Conservation (phyloP, 352 stramenopile genomes). For the Pythium brassicae region DNA sequence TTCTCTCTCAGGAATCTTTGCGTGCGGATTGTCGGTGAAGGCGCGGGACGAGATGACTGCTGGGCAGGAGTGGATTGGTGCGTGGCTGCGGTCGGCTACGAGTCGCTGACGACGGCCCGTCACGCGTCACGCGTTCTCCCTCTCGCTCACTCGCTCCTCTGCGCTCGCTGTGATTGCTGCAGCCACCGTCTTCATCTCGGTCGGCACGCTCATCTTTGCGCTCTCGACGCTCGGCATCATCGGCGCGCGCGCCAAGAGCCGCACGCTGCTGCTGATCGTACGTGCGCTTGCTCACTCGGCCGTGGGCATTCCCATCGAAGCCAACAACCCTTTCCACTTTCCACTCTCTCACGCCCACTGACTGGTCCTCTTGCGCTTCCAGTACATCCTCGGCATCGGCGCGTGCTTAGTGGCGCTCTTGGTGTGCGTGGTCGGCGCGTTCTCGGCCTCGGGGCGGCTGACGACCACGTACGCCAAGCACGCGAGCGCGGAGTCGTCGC, state of each 20-base stretch:
- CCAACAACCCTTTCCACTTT: too few species aligned
- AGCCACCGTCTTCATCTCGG: slow-evolving; percentile 70
- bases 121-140: too few species aligned
- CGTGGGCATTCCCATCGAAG: not conserved
- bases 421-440: slow-evolving; percentile 58
- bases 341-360: not conserved
- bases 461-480: slow-evolving; percentile 45
- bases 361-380: slow-evolving; percentile 4
- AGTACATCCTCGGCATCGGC: slow-evolving; percentile 76
- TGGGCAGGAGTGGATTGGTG: slow-evolving; percentile 75
- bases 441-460: slow-evolving; percentile 60
- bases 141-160: not conserved
- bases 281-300: slow-evolving; percentile 8
- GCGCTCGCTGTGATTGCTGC: not conserved
- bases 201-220: slow-evolving; percentile 60
- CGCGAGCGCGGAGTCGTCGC: slow-evolving; percentile 22
- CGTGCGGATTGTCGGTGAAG: slow-evolving; percentile 53
- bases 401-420: slow-evolving; percentile 55
- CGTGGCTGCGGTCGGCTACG: slow-evolving; percentile 2
- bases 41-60: slow-evolving; percentile 59
- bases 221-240: slow-evolving; percentile 66
- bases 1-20: slow-evolving; percentile 46
- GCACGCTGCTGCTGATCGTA: slow-evolving; percentile 75
- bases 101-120: too few species aligned
- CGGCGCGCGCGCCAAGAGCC: slow-evolving; percentile 65